Conservation (phyloP, 768 basidiomycete species). For the Russula sp. region DNA sequence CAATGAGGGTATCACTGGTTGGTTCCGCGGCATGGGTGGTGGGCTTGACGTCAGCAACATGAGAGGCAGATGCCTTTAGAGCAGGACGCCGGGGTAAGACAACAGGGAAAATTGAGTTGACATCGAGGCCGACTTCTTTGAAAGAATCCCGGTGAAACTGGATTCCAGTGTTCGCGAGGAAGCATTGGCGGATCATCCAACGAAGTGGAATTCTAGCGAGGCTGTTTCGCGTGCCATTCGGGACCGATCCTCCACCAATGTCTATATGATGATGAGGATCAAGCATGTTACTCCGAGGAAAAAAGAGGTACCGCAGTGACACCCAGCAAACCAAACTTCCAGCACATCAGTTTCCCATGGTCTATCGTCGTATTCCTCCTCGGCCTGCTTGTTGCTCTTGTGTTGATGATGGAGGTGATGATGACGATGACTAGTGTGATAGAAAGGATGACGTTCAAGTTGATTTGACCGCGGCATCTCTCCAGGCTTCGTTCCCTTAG, state of each 20-base stretch:
- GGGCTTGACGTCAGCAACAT: neutral
- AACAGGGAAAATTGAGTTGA: slow-evolving; percentile 27
- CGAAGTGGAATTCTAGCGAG: slow-evolving; percentile 68
- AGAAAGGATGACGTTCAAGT: slow-evolving; percentile 21
- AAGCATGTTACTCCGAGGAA: neutral
- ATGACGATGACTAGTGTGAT: neutral
- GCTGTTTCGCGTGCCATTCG: slow-evolving; percentile 49
- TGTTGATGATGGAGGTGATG: neutral
- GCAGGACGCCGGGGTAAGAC: slow-evolving; percentile 25
- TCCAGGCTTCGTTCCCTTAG: slow-evolving; percentile 43
- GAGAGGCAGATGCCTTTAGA: neutral
- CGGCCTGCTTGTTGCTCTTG: slow-evolving; percentile 34
- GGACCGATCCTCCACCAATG: slow-evolving; percentile 66
- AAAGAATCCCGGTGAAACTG: slow-evolving; percentile 32
- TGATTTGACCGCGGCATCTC: slow-evolving; percentile 40
- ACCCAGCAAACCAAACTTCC: slow-evolving; percentile 80
- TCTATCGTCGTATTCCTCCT: slow-evolving; percentile 36
- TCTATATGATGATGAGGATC: slow-evolving; percentile 36
- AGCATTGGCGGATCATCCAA: slow-evolving; percentile 46
- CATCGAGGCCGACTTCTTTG: slow-evolving; percentile 31
- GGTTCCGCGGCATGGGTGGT: slow-evolving; percentile 1
- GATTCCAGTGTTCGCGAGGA: slow-evolving; percentile 44
- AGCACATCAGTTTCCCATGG: slow-evolving; percentile 47
- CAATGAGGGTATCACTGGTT: slow-evolving; percentile 22
- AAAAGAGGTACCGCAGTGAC: slow-evolving; percentile 52